Base-by-base conservation (phyloP, 2,329 filamentous ascomycete species). In the Aspergillus udagawae region DNA sequence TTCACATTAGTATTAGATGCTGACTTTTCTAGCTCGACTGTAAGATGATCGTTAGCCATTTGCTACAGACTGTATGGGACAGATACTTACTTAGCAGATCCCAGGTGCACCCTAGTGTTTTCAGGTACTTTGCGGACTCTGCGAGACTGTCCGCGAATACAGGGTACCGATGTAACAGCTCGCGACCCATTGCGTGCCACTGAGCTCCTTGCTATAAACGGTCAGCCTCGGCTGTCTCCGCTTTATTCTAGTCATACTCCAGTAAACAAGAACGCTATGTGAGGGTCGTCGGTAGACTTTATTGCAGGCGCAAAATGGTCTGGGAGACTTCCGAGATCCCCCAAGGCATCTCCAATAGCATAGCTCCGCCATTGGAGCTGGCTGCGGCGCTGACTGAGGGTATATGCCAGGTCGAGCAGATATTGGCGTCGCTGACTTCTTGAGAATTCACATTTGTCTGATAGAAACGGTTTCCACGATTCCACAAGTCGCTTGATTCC, bases 101-200 rank as follows among this genome's bases (percentile, higher is more conserved):
- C 62, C 62, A 64, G 2, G 49, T 7, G 7, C 56, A 59, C 4
- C 61, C 61, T 9, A 60, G 44, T 1, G 41, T 51, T 21, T 49
- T 56, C n/a, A 67, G 54, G 23, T 57, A 59, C n/a, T 49, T 23
- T 10, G 55, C 28, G 0, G 55, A 57, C 17, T 62, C 51, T 28
- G 51, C 20, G 10, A 65, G 32, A 7, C 49, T 57, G 1, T 54
- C 23, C 1, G 28, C 28, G 32, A 67, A 68, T 1, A 53, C 51
- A 2, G 59, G 53, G 54, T 65, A 65, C 1, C 32, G 23, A 32
- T 48, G 12, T 4, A 69, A 32, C 12, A 69, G 52, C 50, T 66
- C 58, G 12, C 53, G n/a, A 1, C 68, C 69, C 68, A 72, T 70
- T 12, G 57, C 56, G 53, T 57, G 42, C 67, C 67, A 71, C 32